These are phyloP conservation scores for Macadamia integrifolia DNA, from an alignment of 164 flowering plant genomes.

Conservation along the genomic window DNA sequence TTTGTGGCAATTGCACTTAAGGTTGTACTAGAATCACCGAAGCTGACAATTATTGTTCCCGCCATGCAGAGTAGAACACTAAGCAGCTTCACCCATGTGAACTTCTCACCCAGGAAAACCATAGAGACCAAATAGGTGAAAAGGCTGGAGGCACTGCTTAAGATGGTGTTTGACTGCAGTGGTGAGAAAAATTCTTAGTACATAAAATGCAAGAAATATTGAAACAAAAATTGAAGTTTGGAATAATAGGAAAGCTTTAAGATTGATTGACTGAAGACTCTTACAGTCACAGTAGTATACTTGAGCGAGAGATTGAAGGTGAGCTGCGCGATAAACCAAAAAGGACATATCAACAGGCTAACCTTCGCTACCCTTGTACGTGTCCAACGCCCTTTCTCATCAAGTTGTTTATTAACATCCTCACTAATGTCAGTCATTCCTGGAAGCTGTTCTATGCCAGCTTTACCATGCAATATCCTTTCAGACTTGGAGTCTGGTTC, in stretches of 20 bases:
- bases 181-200: conserved; percentile 8
- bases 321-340: conserved; percentile 92
- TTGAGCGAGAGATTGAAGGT: conserved; percentile 88
- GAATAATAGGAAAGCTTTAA: not conserved
- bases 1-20: conserved; percentile 46
- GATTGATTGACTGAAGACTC: conserved; percentile 12
- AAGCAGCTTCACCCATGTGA: conserved; percentile 81
- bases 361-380: conserved; percentile 70
- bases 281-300: conserved; percentile 95
- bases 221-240: not conserved
- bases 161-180: conserved; percentile 86
- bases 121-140: conserved; percentile 87
- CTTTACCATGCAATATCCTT: conserved; percentile 13
- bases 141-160: conserved; percentile 91
- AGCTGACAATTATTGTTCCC: conserved; percentile 87
- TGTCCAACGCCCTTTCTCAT: conserved; percentile 89
- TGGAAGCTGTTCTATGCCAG: not conserved
- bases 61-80: conserved; percentile 96
- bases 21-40: conserved; percentile 55
- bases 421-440: conserved; percentile 8
- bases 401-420: conserved; percentile 30
- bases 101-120: conserved; percentile 77
- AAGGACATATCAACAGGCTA: conserved; percentile 80
- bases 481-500: conserved; percentile 19
- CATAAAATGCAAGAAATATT: not conserved